These are phyloP conservation scores for Parasarocladium wereldwijsianum DNA, from an alignment of 2,329 filamentous ascomycete genomes.

Conservation along the genomic window DNA sequence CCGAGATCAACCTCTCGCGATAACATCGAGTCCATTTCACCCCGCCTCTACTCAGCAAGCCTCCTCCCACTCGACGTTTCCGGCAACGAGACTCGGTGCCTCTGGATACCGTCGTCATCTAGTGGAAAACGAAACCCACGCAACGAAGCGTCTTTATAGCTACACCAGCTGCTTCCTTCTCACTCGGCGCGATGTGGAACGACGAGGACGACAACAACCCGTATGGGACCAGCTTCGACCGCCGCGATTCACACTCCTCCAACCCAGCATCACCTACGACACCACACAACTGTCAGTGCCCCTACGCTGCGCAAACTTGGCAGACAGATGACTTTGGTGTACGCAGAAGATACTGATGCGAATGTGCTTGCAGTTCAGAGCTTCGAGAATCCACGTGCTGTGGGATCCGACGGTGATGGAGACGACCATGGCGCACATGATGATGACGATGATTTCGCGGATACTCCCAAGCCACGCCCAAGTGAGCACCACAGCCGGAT, in stretches of 20 bases:
- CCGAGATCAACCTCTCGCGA: too few species aligned
- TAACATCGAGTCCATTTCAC: too few species aligned
- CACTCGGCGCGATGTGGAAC: conserved; percentile 99
- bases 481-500: conserved; percentile 90
- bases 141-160: too few species aligned
- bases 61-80: conserved; percentile 1
- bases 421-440: conserved; percentile 28
- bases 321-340: neutral
- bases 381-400: conserved; percentile 56
- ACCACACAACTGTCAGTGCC: conserved; percentile 39
- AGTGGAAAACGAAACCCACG: too few species aligned
- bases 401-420: conserved; percentile 54
- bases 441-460: conserved; percentile 29
- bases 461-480: conserved; percentile 49
- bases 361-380: conserved; percentile 13
- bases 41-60: conserved; percentile 3
- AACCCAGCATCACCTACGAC: conserved; percentile 48
- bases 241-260: conserved; percentile 58
- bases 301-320: neutral
- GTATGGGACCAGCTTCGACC: conserved; percentile 81
- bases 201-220: conserved; percentile 93
- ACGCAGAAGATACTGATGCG: neutral
- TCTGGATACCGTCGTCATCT: conserved; percentile 2
- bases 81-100: conserved; percentile 2
- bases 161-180: too few species aligned